These are phyloP conservation scores for Lentinula novae-zelandiae DNA, from an alignment of 1,284 basidiomycete species.

Conservation along the genomic window DNA sequence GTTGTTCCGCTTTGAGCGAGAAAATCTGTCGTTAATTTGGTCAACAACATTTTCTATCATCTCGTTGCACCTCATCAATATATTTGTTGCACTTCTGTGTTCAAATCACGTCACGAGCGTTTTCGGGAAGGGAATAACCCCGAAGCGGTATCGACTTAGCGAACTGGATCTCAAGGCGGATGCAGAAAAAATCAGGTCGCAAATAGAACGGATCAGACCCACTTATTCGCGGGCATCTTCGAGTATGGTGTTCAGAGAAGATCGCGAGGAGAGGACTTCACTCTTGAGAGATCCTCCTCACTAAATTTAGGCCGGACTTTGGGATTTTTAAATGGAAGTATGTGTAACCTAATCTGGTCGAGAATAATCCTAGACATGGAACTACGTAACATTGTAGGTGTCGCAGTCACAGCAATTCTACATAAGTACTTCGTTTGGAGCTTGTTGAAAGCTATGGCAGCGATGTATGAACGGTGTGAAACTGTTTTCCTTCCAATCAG, in stretches of 20 bases:
- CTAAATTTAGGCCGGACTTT: neutral
- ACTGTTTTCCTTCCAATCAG: neutral
- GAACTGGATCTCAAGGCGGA: conserved; percentile 37
- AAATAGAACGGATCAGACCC: conserved; percentile 18
- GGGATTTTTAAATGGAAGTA: no score
- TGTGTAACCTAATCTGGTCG: no score
- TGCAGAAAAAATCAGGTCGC: conserved; percentile 28
- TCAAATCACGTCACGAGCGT: conserved; percentile 69
- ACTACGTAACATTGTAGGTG: no score
- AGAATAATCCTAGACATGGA: neutral
- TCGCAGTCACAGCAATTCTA: no score
- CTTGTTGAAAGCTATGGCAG: no score
- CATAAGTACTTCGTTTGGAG: no score
- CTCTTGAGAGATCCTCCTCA: neutral
- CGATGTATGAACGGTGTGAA: no score
- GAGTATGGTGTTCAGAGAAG: conserved; percentile 18
- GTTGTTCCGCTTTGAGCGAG: conserved; percentile 58
- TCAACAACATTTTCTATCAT: conserved; percentile 61
- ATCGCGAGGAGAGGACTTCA: conserved; percentile 6
- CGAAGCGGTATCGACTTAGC: conserved; percentile 61
- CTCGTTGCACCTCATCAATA: conserved; percentile 61
- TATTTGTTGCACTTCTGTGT: conserved; percentile 62
- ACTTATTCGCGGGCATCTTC: conserved; percentile 15
- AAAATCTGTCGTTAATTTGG: conserved; percentile 53
- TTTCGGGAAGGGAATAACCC: conserved; percentile 73